A percentile compares a stretch with the other conserved stretches of the same genome.
Evolutionary conservation across 495 filamentous ascomycete genomes (phyloP).

Genomic region (Apodospora peruviana): DNA sequence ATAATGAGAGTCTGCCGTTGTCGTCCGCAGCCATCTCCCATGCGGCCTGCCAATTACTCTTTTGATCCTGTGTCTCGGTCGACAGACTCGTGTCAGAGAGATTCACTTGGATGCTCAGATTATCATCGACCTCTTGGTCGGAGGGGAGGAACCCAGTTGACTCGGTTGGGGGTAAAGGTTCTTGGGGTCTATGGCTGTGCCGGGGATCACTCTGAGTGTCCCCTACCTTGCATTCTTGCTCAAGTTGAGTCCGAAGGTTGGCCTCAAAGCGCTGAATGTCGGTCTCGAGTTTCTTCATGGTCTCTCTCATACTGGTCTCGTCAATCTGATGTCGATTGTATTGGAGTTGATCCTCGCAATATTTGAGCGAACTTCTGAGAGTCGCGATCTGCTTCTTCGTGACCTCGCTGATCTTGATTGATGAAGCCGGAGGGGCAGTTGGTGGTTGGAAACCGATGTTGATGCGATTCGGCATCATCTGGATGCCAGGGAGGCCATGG

Average conservation of each 20-base stretch:
- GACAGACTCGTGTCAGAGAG: constrained; percentile 2
- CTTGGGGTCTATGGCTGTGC: no score
- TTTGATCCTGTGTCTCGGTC: constrained; percentile 3
- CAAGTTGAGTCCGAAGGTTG: constrained; percentile 27
- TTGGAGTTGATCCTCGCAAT: constrained; percentile 40
- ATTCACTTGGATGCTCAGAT: no score
- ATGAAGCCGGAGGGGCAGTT: constrained; percentile 32
- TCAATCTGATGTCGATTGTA: constrained; percentile 48
- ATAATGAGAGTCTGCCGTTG: no score
- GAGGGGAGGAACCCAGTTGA: no score
- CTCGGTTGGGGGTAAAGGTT: no score
- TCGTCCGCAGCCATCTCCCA: neutral
- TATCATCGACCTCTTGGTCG: neutral
- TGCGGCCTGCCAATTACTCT: neutral
- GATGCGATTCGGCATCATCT: constrained; percentile 7
- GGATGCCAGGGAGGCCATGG: constrained; percentile 4
- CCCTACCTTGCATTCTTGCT: constrained; percentile 22
- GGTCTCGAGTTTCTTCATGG: constrained; percentile 24
- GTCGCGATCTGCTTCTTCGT: constrained; percentile 41
- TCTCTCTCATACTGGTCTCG: constrained; percentile 31
- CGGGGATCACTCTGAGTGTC: no score
- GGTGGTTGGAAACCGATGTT: constrained; percentile 20
- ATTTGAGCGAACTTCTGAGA: constrained; percentile 41
- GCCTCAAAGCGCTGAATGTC: constrained; percentile 35
- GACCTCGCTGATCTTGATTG: constrained; percentile 43